Conservation (phyloP, 2,329 filamentous ascomycete species). For the Scedosporium aurantiacum region DNA sequence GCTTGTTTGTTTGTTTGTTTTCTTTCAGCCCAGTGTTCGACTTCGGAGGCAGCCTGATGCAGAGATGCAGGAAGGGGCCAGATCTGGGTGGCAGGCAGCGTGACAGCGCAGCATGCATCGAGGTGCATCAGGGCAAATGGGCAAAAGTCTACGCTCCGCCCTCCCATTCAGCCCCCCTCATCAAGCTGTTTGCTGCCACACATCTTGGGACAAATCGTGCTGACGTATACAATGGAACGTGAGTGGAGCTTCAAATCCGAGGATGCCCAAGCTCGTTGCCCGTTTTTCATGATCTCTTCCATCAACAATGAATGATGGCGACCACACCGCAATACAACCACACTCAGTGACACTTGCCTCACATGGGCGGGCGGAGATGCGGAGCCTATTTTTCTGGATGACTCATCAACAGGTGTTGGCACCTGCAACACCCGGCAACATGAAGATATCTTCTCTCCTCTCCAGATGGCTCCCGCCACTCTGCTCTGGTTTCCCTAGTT, state of each 20-base stretch:
- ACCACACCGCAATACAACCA: no score
- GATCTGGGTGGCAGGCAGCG: neutral
- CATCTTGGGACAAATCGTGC: neutral
- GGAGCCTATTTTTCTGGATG: no score
- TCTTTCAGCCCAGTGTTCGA: neutral
- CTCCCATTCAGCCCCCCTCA: neutral
- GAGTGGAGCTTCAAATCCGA: neutral
- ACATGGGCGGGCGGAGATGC: no score
- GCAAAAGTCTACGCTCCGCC: neutral
- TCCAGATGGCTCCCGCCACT: no score
- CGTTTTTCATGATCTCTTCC: no score
- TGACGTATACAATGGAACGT: neutral
- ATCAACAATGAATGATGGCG: no score
- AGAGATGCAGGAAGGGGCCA: neutral
- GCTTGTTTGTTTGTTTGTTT: neutral
- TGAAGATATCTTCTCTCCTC: no score
- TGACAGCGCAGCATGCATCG: conserved; percentile 1
- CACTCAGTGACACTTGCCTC: no score
- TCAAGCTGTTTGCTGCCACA: neutral
- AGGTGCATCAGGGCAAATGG: conserved; percentile 1
- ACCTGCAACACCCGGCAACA: no score
- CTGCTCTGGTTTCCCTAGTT: no score
- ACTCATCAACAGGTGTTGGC: no score
- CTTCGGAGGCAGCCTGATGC: neutral
- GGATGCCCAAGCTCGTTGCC: no score